phyloP scores from a whole-genome alignment of 768 basidiomycete species.

The Steccherinum ochraceum region DNA sequence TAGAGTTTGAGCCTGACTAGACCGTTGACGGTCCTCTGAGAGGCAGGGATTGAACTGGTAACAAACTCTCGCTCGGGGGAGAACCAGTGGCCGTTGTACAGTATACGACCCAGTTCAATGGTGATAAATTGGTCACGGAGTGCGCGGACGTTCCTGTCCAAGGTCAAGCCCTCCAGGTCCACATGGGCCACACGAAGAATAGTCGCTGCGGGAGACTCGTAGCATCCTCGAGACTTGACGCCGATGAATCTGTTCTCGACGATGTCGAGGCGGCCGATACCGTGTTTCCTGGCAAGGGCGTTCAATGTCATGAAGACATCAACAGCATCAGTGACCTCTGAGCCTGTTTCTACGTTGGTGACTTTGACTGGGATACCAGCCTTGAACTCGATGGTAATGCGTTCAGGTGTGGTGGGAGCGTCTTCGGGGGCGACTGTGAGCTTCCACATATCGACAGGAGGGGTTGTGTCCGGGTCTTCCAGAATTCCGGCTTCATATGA shows the following conservation, averaged over 20 bases:
- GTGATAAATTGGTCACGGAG: slow-evolving; percentile 95
- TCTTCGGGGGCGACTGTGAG: slow-evolving; percentile 79
- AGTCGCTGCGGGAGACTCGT: slow-evolving; percentile 95
- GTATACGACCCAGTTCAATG: slow-evolving; percentile 78
- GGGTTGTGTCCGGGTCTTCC: slow-evolving; percentile 92
- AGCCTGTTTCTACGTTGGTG: slow-evolving; percentile 42
- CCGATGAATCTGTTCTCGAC: slow-evolving; percentile 99
- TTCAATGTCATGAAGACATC: slow-evolving; percentile 93
- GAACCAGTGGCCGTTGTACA: slow-evolving; percentile 99
- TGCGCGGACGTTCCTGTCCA: slow-evolving; percentile 94
- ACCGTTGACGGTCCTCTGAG: slow-evolving; percentile 96
- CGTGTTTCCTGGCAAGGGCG: slow-evolving; percentile 88
- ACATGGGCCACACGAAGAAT: slow-evolving; percentile 94
- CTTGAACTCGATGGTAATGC: slow-evolving; percentile 80
- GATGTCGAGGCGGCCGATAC: slow-evolving; percentile 95
- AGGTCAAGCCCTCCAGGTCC: slow-evolving; percentile 95
- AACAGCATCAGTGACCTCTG: slow-evolving; percentile 83
- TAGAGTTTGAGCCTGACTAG: slow-evolving; percentile 85
- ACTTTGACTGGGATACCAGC: slow-evolving; percentile 85
- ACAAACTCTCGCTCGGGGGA: slow-evolving; percentile 98
- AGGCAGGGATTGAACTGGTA: slow-evolving; percentile 83
- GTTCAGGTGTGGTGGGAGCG: slow-evolving; percentile 75
- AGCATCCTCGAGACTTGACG: slow-evolving; percentile 99
- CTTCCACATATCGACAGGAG: slow-evolving; percentile 99
- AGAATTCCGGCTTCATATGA: slow-evolving; percentile 99